Conservation (phyloP, 73 alveolate species). For the Paramecium sonneborni region DNA sequence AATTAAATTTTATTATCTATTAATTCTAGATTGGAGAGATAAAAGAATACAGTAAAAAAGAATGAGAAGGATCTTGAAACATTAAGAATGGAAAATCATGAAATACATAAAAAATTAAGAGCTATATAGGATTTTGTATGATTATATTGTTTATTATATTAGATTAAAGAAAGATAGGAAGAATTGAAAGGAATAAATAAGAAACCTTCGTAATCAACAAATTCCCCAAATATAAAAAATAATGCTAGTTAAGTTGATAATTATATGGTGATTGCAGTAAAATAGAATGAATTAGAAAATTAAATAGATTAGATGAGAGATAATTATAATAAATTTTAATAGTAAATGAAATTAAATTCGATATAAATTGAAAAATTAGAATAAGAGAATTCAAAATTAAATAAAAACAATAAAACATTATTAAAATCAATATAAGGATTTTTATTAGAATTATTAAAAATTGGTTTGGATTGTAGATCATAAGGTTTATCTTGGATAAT, state of each 20-base stretch:
- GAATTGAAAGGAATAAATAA: background rate
- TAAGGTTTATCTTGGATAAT: conserved; percentile 33
- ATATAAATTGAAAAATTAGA: conserved; percentile 45
- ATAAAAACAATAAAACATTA: conserved; percentile 42
- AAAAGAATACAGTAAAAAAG: background rate
- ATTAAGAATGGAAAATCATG: conserved; percentile 49
- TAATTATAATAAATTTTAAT: background rate
- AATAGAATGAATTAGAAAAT: conserved; percentile 36
- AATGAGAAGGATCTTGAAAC: conserved; percentile 43
- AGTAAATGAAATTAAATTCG: conserved; percentile 19
- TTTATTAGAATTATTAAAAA: conserved; percentile 19
- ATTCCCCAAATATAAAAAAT: background rate
- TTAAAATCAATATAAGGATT: conserved; percentile 27
- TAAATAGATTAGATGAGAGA: conserved; percentile 38
- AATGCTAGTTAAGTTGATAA: conserved; percentile 26
- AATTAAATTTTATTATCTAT: conserved; percentile 15
- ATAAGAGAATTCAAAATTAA: background rate
- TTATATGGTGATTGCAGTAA: conserved; percentile 37
- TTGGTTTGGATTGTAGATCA: conserved; percentile 45
- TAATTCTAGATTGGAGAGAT: background rate
- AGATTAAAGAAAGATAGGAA: conserved; percentile 29
- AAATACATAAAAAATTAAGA: conserved; percentile 14
- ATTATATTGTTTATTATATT: background rate
- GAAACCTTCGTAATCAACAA: background rate
- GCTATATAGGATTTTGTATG: conserved; percentile 8